Conservation (phyloP, 192 early-diverging fungal genomes). For the Entomortierella chlamydospora region DNA sequence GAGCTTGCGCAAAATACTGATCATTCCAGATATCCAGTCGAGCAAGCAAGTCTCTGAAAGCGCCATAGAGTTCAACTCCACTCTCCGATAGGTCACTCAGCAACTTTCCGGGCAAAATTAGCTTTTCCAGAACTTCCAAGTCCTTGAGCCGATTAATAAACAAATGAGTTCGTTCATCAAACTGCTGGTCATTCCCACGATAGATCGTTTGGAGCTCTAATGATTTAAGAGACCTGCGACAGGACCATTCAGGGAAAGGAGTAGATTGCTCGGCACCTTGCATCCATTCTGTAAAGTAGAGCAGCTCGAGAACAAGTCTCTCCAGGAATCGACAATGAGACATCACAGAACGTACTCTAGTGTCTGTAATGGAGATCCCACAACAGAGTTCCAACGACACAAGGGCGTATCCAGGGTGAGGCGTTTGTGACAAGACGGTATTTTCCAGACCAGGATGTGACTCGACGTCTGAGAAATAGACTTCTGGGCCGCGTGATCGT, state of each 20-base stretch:
- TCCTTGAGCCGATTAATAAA: slow-evolving; percentile 27
- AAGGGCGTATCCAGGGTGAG: slow-evolving; percentile 7
- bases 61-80: slow-evolving; percentile 1
- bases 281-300: slow-evolving; percentile 22
- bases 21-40: slow-evolving; percentile 8
- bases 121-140: slow-evolving; percentile 12
- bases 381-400: slow-evolving; percentile 10
- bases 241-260: slow-evolving; percentile 14
- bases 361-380: slow-evolving; percentile 6
- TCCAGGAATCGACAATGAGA: slow-evolving; percentile 6
- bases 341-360: slow-evolving; percentile 15
- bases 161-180: slow-evolving; percentile 15
- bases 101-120: slow-evolving; percentile 18
- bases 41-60: slow-evolving; percentile 15
- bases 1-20: not conserved
- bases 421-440: not conserved
- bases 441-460: not conserved
- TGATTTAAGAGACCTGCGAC: not conserved
- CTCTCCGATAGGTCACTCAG: slow-evolving; percentile 33
- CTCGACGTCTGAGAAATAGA: not conserved
- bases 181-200: slow-evolving; percentile 7
- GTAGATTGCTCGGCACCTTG: not conserved
- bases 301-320: slow-evolving; percentile 13
- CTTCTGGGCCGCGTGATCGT: not conserved
- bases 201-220: slow-evolving; percentile 17